Percentiles rank a stretch among this genome's conserved stretches.
Conservation (phyloP, 495 filamentous ascomycete species). For the Penicillium desertorum region DNA sequence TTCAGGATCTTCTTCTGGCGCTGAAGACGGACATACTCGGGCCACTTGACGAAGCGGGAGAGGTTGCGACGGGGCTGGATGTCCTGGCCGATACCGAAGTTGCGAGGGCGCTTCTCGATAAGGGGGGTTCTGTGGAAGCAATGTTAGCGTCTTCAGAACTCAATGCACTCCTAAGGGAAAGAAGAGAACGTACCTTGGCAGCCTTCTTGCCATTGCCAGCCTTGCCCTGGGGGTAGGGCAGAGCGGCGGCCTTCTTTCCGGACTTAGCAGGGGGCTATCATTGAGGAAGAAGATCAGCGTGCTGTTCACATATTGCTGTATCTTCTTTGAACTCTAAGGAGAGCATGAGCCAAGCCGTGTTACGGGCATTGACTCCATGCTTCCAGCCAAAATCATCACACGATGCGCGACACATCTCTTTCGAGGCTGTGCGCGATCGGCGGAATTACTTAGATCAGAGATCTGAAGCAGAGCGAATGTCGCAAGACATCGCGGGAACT, state of each 20-base stretch:
- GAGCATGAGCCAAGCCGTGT: conserved; percentile 59
- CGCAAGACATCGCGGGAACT: conserved; percentile 38
- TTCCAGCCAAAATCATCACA: conserved; percentile 85
- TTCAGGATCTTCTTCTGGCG: conserved; percentile 99
- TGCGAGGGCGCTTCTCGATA: conserved; percentile 93
- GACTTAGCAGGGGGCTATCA: conserved; percentile 94
- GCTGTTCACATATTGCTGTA: conserved; percentile 71
- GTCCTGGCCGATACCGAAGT: conserved; percentile 99
- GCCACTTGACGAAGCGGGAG: conserved; percentile 99
- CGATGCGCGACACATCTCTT: conserved; percentile 43
- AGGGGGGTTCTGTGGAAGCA: conserved; percentile 80
- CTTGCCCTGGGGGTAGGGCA: conserved; percentile 93
- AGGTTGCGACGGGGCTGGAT: conserved; percentile 98
- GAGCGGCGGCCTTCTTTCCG: conserved; percentile 92
- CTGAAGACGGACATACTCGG: conserved; percentile 96
- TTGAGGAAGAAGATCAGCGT: conserved; percentile 99
- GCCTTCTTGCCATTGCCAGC: conserved; percentile 89
- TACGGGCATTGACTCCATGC: conserved; percentile 55
- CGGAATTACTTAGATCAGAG: conserved; percentile 46
- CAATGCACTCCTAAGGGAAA: conserved; percentile 14
- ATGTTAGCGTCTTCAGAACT: conserved; percentile 22
- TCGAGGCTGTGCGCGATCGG: conserved; percentile 34
- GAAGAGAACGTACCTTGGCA: conserved; percentile 73
- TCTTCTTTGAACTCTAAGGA: conserved; percentile 95
- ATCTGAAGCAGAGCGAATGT: conserved; percentile 36